A percentile compares a stretch with the other conserved stretches of the same genome.
These are phyloP conservation scores for Saccharomycopsis javanensis DNA, from an alignment of 805 yeast species.

Conservation along the genomic window DNA sequence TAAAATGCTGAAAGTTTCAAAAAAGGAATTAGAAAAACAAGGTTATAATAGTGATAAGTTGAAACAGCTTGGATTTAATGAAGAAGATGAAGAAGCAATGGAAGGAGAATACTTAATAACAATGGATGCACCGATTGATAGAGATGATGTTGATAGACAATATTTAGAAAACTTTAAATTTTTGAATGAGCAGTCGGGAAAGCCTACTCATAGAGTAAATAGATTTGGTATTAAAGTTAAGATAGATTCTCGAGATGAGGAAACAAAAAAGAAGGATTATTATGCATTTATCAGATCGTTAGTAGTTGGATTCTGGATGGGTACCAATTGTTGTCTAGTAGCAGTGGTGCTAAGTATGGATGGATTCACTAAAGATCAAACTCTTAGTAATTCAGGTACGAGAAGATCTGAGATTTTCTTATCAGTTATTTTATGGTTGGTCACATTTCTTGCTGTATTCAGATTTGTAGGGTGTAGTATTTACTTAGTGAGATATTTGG, in stretches of 20 bases:
- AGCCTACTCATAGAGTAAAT: conserved; percentile 28
- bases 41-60: conserved; percentile 53
- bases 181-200: conserved; percentile 32
- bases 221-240: conserved; percentile 28
- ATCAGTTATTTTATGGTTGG: conserved; percentile 84
- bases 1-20: conserved; percentile 24
- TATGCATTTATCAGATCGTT: conserved; percentile 85
- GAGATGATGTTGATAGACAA: conserved; percentile 63
- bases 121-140: conserved; percentile 68
- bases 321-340: conserved; percentile 72
- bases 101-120: conserved; percentile 10
- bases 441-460: conserved; percentile 80
- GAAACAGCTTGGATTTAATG: not conserved
- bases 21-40: conserved; percentile 72
- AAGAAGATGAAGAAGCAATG: conserved; percentile 27
- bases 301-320: conserved; percentile 84
- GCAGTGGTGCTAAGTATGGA: conserved; percentile 81
- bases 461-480: conserved; percentile 66
- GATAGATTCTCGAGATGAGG: conserved; percentile 30
- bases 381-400: conserved; percentile 19
- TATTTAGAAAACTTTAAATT: conserved; percentile 57
- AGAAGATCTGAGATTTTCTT: conserved; percentile 57
- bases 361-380: conserved; percentile 33
- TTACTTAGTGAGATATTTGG: conserved; percentile 35
- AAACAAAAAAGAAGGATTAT: conserved; percentile 57